Evolutionary conservation across 805 yeast species (phyloP).

Genomic region (Tetrapisispora iriomotensis): DNA sequence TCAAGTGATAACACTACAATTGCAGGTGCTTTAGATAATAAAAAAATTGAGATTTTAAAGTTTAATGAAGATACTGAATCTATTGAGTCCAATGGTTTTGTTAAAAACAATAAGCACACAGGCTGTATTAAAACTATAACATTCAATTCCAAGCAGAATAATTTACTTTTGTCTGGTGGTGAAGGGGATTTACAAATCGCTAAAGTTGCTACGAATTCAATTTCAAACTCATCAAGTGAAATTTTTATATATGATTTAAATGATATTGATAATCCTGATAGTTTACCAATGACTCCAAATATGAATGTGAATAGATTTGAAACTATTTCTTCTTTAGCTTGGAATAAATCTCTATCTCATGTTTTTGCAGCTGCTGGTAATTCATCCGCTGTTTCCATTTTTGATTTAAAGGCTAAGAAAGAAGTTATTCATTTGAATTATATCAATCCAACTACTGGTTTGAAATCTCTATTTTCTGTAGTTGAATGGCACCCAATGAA

Average conservation of each 20-base stretch:
- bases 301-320: constrained; percentile 71
- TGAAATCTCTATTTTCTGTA: constrained; percentile 60
- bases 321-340: constrained; percentile 69
- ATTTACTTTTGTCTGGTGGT: constrained; percentile 65
- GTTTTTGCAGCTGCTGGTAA: constrained; percentile 81
- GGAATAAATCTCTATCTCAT: constrained; percentile 79
- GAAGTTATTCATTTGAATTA: constrained; percentile 83
- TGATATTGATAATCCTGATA: constrained; percentile 31
- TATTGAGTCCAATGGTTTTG: constrained; percentile 41
- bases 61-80: constrained; percentile 38
- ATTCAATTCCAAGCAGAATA: constrained; percentile 66
- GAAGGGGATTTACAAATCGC: neutral
- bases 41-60: constrained; percentile 64
- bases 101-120: constrained; percentile 47
- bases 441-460: constrained; percentile 39
- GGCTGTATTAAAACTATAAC: constrained; percentile 63
- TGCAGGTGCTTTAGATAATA: constrained; percentile 87
- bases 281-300: constrained; percentile 54
- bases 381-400: constrained; percentile 77
- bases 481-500: constrained; percentile 94
- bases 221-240: constrained; percentile 69
- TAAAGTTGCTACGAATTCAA: neutral
- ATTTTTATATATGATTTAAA: constrained; percentile 83
- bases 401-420: constrained; percentile 83
- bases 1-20: constrained; percentile 52